A percentile compares a stretch with the other conserved stretches of the same genome.
These are phyloP conservation scores for Lizonia empirigonia DNA, from an alignment of 2,329 filamentous ascomycete species.

Conservation along the genomic window DNA sequence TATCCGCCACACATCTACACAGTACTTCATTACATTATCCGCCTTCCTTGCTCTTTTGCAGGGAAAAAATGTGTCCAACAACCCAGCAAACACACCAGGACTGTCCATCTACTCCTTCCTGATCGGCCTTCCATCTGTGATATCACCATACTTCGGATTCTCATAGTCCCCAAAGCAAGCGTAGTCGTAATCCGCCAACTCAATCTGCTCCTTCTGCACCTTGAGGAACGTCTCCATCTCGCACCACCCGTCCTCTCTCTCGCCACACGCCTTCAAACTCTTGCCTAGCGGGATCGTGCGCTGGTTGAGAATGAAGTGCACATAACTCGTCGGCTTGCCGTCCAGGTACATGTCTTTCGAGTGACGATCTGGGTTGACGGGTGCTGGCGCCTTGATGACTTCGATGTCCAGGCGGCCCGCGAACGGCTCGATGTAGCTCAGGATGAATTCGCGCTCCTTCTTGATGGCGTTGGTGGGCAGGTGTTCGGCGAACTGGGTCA, in stretches of 20 bases:
- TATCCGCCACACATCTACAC: too few species aligned
- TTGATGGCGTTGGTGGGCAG: slow-evolving; percentile 63
- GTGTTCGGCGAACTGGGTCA: slow-evolving; percentile 68
- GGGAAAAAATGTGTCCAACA: background rate
- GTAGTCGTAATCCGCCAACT: slow-evolving; percentile 65
- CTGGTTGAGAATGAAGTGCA: slow-evolving; percentile 77
- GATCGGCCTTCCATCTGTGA: slow-evolving; percentile 58
- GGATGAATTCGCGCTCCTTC: slow-evolving; percentile 64
- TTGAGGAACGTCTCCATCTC: slow-evolving; percentile 71
- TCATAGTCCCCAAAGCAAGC: slow-evolving; percentile 68
- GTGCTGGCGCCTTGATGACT: slow-evolving; percentile 70
- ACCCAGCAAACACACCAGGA: background rate
- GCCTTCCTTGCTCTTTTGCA: background rate
- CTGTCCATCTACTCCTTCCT: slow-evolving; percentile 10
- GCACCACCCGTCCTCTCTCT: slow-evolving; percentile 76
- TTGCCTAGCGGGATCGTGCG: slow-evolving; percentile 71
- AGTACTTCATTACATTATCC: background rate
- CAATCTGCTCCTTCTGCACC: slow-evolving; percentile 64
- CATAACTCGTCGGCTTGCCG: slow-evolving; percentile 66
- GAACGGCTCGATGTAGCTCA: slow-evolving; percentile 73
- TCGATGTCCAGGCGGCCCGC: slow-evolving; percentile 76
- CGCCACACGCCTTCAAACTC: slow-evolving; percentile 69
- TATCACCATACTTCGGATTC: slow-evolving; percentile 54
- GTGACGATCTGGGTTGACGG: slow-evolving; percentile 51
- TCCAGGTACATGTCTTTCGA: slow-evolving; percentile 54